Base-by-base conservation (phyloP, 192 early-diverging fungal genomes). In the Gonapodya sp. region DNA sequence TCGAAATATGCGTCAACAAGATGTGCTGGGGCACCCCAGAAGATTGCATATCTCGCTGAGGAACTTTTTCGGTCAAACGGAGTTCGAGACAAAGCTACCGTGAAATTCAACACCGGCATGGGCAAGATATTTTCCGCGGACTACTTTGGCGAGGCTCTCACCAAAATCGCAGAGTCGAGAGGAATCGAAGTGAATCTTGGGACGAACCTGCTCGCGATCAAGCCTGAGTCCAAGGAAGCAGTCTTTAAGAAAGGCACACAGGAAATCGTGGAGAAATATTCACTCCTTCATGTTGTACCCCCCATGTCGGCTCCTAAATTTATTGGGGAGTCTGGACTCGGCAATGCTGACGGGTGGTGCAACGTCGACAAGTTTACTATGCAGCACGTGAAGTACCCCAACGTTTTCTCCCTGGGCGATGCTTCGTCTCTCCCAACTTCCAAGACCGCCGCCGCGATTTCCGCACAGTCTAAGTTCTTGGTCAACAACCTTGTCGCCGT, bases 371-470 rank as follows among this genome's bases (percentile, higher is more conserved):
- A 93, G 84, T 85, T 89, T 80, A 94, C 95, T 0, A 86, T 93
- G 34, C 93, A 93, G 82, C 95, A 96, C 85, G 88, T 83, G 83
- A 92, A 90, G 81, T 96, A 91, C 81, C 35, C 89, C 79, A 94
- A 95, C 73, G 85, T 96, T 34, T 96, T 91, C 82, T 83, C 94
- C n/a, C 83, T 95, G 0, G 95, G 95, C 80, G 95, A 96, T 85
- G 91, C 92, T 81, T 93, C 93, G 34, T 92, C 90, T 18, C 86
- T 93, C n/a, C 95, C 95, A 18, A 96, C 95, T 0, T 95, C 94
- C 80, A 96, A 96, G 88, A 96, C 95, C 1, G 95, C 95, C 8
- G 94, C 95, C 32, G 94, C 95, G n/a, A 94, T 93, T 78, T 90
- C 95, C 31, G 90, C 89, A 36, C 91, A 96, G 86, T 90, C 93